phyloP scores from a whole-genome alignment of 176 grass and related monocot genomes.

The Aegilops umbellulata region DNA sequence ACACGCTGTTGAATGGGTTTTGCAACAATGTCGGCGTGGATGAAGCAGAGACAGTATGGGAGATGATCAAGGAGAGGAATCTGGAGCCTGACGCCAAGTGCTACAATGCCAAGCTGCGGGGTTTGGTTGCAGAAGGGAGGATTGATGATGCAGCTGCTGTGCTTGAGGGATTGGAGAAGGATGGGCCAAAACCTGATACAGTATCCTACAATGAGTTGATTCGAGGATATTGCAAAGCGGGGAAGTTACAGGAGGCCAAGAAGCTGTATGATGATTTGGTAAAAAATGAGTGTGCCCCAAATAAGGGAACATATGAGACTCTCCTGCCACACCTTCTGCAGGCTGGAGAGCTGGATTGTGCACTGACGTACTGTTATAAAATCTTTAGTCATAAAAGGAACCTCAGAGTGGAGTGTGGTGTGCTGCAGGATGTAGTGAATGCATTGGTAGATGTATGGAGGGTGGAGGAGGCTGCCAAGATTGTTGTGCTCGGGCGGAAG shows the following conservation, averaged over 20 bases:
- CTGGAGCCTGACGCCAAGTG: conserved; percentile 21
- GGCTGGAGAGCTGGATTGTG: conserved; percentile 49
- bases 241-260: conserved; percentile 52
- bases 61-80: conserved; percentile 60
- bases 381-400: conserved; percentile 14
- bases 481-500: conserved; percentile 35
- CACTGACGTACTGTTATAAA: conserved; percentile 50
- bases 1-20: conserved; percentile 47
- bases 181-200: conserved; percentile 51
- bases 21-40: conserved; percentile 20
- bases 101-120: conserved; percentile 63
- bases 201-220: conserved; percentile 62
- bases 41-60: conserved; percentile 42
- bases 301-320: conserved; percentile 45
- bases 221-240: conserved; percentile 40
- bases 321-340: conserved; percentile 43
- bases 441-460: conserved; percentile 39
- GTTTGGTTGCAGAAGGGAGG: conserved; percentile 35
- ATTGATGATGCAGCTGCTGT: conserved; percentile 38
- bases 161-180: conserved; percentile 41
- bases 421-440: conserved; percentile 55
- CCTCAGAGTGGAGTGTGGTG: not conserved
- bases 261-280: conserved; percentile 48
- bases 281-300: conserved; percentile 41
- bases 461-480: conserved; percentile 43